Conservation (phyloP, 1,139 yeast genomes). For the Trichomonascaceae sp. region DNA sequence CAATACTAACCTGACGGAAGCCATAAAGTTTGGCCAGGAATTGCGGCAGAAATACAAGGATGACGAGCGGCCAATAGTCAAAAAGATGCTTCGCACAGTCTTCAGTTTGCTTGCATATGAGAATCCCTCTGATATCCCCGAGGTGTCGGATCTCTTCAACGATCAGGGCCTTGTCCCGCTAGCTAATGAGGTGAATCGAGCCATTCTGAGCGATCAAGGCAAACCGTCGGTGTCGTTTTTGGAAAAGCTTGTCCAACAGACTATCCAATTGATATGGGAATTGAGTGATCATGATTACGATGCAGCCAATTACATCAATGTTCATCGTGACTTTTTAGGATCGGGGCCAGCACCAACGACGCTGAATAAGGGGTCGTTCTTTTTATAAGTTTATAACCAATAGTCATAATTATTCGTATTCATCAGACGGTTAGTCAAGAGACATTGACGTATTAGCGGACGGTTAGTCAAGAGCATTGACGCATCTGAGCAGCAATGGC, state of each 20-base stretch:
- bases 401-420: no score
- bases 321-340: constrained; percentile 33
- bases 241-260: constrained; percentile 35
- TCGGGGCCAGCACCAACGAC: not conserved
- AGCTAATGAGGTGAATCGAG: constrained; percentile 41
- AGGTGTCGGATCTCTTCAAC: constrained; percentile 37
- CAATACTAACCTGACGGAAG: constrained; percentile 15
- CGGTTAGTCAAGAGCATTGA: no score
- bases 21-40: constrained; percentile 43
- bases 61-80: constrained; percentile 28
- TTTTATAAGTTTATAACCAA: not conserved
- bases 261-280: constrained; percentile 31
- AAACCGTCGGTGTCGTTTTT: constrained; percentile 35
- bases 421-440: no score
- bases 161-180: constrained; percentile 34
- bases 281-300: constrained; percentile 28
- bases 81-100: constrained; percentile 36
- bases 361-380: constrained; percentile 1
- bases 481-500: no score
- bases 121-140: constrained; percentile 36
- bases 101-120: constrained; percentile 50
- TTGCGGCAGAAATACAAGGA: constrained; percentile 38
- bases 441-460: no score
- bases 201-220: constrained; percentile 42
- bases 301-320: constrained; percentile 34